A percentile compares a stretch with the other conserved stretches of the same genome.
phyloP scores from a whole-genome alignment of 495 filamentous ascomycete species.

The Podospora australis region DNA sequence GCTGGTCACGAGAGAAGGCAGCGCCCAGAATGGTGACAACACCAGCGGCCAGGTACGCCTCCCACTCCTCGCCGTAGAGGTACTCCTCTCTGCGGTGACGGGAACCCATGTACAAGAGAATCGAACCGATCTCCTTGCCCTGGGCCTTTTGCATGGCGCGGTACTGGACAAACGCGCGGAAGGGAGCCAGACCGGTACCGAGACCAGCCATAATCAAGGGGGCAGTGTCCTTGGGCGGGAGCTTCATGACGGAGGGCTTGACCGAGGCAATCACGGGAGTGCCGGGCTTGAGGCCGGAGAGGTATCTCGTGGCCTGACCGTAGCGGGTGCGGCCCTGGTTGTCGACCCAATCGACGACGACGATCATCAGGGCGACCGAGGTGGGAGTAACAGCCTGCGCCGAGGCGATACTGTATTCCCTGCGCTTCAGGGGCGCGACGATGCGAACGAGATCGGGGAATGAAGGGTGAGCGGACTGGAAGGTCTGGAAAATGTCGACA shows the following conservation, averaged over 20 bases:
- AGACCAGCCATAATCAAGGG: slow-evolving; percentile 99
- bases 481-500: slow-evolving; percentile 83
- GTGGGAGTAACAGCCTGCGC: slow-evolving; percentile 86
- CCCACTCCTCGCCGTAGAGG: slow-evolving; percentile 98
- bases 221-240: slow-evolving; percentile 74
- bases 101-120: slow-evolving; percentile 93
- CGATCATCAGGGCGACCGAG: slow-evolving; percentile 88
- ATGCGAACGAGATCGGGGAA: slow-evolving; percentile 91
- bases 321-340: slow-evolving; percentile 81
- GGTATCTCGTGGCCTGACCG: slow-evolving; percentile 86
- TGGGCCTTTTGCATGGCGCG: slow-evolving; percentile 93
- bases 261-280: slow-evolving; percentile 79
- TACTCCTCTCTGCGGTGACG: slow-evolving; percentile 98
- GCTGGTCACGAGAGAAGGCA: slow-evolving; percentile 94
- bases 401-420: slow-evolving; percentile 96
- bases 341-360: slow-evolving; percentile 94
- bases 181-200: slow-evolving; percentile 94
- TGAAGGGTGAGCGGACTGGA: slow-evolving; percentile 76
- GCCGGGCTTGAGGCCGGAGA: slow-evolving; percentile 66
- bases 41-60: slow-evolving; percentile 91
- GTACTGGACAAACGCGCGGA: slow-evolving; percentile 97
- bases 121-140: slow-evolving; percentile 87
- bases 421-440: slow-evolving; percentile 84
- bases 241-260: slow-evolving; percentile 96
- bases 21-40: slow-evolving; percentile 90